Evolutionary conservation across 306 rosid genomes (phyloP).

Genomic region (Alnus glutinosa): DNA sequence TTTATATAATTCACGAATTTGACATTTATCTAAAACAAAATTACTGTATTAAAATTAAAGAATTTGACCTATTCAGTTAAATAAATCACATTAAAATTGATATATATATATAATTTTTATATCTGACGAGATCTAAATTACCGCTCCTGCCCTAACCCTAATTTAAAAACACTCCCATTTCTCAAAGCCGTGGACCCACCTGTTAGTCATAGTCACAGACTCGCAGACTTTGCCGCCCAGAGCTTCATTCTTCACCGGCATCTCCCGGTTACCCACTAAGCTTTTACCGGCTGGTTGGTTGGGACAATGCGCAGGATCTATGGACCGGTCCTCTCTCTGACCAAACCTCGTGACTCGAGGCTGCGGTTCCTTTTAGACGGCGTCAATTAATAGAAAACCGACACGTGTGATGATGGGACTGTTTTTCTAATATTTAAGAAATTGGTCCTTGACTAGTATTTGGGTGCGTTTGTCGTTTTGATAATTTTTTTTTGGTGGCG

Average conservation of each 20-base stretch:
- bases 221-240: neutral
- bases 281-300: neutral
- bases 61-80: too few relatives aligned
- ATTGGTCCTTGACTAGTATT: neutral
- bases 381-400: neutral
- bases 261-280: neutral
- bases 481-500: neutral
- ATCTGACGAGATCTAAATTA: too few relatives aligned
- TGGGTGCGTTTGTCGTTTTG: neutral
- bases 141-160: neutral
- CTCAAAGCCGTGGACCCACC: neutral
- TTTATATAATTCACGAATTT: too few relatives aligned
- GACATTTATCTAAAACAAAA: too few relatives aligned
- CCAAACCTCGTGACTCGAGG: constrained; percentile 29
- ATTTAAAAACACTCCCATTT: neutral
- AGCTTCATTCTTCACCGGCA: constrained; percentile 3
- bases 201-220: too few relatives aligned
- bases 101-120: too few relatives aligned
- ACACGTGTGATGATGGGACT: neutral
- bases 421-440: neutral
- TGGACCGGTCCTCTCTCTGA: constrained; percentile 15
- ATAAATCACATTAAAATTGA: too few relatives aligned
- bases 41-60: too few relatives aligned
- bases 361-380: constrained; percentile 17
- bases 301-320: constrained; percentile 15